Base-by-base conservation (phyloP, 108 stramenopile species). In the Licmophora abbreviata region DNA sequence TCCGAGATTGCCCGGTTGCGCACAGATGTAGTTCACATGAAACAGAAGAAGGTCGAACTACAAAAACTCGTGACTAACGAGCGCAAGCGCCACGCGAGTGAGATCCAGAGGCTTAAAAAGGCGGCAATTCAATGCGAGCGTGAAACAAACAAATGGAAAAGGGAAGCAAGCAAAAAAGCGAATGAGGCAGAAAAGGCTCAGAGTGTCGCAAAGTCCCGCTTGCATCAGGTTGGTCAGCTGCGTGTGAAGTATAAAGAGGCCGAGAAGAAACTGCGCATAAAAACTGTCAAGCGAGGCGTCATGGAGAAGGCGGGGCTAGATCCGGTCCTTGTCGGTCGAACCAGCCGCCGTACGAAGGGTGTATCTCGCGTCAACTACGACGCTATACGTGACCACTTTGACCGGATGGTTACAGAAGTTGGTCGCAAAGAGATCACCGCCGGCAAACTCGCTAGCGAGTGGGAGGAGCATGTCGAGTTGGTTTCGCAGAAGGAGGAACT, bases 381-480 rank as follows among this genome's bases (percentile, higher is more conserved):
- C 44, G 57, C 23, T 40, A 12, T 83, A 14, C 67, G 82, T 29
- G 65, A 70, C 30, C 68, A 62, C 36, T 70, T 83, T 20, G 82
- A 78, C 30, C 23, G 64, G 33, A 83, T 66, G 49, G 73, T 83
- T 14, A 61, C 68, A 0, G 72, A 73, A 5, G 63, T 83, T 20
- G 61, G 68, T 1, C 54, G 68, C 17, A 62, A 70, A 22, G 82
- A 83, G 49, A 66, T 68, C 11, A 59, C 74, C 6, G 82, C 74
- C 3, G 72, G 71, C 12, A 83, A 79, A 45, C 46, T 83, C 31
- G 77, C 77, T 2, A 60, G 66, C 30, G 82, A 79, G 50, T 83
- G 82, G 82, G 82, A 83, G 45, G 74, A 74, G 38, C 77, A 78
- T 33, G 54, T 79, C 17, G 65, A 76, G 22, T 59, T 83, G 18